Conservation (phyloP, 2,329 filamentous ascomycete species). For the Metarhizium anisopliae region DNA sequence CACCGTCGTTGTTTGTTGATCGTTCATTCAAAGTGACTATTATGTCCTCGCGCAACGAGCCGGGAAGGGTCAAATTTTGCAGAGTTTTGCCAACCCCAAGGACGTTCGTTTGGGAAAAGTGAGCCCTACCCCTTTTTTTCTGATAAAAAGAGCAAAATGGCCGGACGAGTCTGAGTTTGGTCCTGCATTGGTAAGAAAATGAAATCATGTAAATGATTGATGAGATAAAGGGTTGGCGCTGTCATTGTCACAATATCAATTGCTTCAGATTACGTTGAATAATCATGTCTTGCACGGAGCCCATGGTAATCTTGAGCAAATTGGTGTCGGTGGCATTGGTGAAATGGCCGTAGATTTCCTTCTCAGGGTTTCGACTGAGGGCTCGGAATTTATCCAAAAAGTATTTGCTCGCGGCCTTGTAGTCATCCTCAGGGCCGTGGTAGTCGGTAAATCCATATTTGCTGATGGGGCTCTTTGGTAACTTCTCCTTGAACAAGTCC, state of each 20-base stretch:
- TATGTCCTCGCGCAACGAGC: no score
- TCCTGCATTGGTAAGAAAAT: not conserved
- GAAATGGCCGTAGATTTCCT: slow-evolving; percentile 55
- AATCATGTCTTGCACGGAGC: slow-evolving; percentile 79
- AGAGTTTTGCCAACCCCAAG: not conserved
- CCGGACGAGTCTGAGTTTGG: not conserved
- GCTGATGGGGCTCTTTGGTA: slow-evolving; percentile 60
- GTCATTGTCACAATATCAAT: slow-evolving; percentile 42
- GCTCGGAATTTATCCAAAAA: slow-evolving; percentile 75
- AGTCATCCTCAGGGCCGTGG: slow-evolving; percentile 60
- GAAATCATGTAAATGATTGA: not conserved
- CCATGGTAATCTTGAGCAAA: slow-evolving; percentile 78
- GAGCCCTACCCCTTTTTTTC: not conserved
- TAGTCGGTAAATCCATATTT: slow-evolving; percentile 73
- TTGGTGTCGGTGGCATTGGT: slow-evolving; percentile 60
- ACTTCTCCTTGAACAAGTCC: slow-evolving; percentile 73
- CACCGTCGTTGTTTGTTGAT: not conserved
- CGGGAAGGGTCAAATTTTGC: no score
- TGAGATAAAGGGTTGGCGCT: not conserved
- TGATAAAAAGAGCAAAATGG: not conserved
- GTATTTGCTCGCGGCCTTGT: slow-evolving; percentile 68
- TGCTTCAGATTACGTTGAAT: slow-evolving; percentile 77
- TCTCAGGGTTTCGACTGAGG: slow-evolving; percentile 59
- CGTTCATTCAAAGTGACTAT: not conserved
- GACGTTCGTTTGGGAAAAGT: not conserved